A percentile compares a stretch with the other conserved stretches of the same genome.
Conservation (phyloP, 2,329 filamentous ascomycete species). For the Hymenoscyphus albidus region DNA sequence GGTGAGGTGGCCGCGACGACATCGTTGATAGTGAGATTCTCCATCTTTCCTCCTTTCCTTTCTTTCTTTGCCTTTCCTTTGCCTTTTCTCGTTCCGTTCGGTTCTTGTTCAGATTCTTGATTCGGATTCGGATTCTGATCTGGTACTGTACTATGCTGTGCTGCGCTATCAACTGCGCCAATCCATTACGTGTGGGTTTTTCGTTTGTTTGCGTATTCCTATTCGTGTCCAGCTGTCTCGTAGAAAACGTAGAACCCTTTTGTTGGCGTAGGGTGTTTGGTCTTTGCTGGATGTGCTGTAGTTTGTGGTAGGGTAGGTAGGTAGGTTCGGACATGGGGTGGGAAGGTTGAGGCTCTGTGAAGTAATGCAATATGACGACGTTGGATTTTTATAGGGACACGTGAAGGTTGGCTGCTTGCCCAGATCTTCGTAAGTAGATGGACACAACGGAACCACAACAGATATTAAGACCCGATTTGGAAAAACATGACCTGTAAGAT, state of each 20-base stretch:
- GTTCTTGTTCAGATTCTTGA: too few species aligned
- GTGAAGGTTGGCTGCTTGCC: not conserved
- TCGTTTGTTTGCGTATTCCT: not conserved
- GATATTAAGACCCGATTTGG: not conserved
- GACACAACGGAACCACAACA: not conserved
- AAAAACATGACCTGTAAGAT: not conserved
- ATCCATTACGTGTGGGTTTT: constrained; percentile 28
- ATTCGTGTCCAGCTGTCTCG: too few species aligned
- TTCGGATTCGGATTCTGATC: too few species aligned
- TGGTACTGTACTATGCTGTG: not conserved
- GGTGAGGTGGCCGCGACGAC: constrained; percentile 30
- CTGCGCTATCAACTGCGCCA: constrained; percentile 23
- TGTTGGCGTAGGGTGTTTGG: too few species aligned
- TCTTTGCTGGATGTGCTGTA: too few species aligned
- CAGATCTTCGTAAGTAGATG: too few species aligned
- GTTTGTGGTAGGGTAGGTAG: not conserved
- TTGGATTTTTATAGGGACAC: constrained; percentile 14
- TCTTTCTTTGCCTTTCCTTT: not conserved
- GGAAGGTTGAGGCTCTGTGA: constrained; percentile 1
- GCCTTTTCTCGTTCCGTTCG: too few species aligned
- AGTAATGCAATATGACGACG: constrained; percentile 2
- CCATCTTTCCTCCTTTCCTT: constrained; percentile 41
- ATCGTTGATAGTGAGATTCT: constrained; percentile 51
- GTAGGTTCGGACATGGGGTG: not conserved
- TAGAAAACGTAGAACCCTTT: too few species aligned